These are phyloP conservation scores for Lachnellula occidentalis DNA, from an alignment of 2,329 filamentous ascomycete species.

Conservation along the genomic window DNA sequence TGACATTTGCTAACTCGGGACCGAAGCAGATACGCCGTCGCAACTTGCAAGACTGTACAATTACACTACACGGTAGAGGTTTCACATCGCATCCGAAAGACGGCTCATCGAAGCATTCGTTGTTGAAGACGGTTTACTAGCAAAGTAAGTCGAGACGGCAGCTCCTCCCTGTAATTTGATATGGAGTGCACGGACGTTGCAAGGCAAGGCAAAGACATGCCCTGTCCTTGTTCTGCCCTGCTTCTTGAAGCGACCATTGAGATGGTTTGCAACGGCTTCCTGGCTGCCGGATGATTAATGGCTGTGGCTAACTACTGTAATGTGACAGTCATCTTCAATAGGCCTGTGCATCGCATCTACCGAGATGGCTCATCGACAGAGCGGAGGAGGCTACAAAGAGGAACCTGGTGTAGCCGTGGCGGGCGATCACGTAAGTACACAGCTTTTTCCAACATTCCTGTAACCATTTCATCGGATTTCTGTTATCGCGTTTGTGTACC, in stretches of 20 bases:
- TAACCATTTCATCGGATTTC: conserved; percentile 9
- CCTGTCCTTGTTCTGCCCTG: conserved; percentile 14
- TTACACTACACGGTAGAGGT: conserved; percentile 17
- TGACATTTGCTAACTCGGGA: conserved; percentile 15
- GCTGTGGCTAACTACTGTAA: conserved; percentile 22
- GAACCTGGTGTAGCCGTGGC: conserved; percentile 33
- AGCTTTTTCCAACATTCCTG: conserved; percentile 9
- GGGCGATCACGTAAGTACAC: conserved; percentile 41
- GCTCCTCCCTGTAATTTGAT: conserved; percentile 13
- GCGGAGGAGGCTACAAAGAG: conserved; percentile 39
- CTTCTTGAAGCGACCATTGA: conserved; percentile 11
- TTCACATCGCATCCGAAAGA: conserved; percentile 17
- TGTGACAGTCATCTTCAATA: conserved; percentile 10
- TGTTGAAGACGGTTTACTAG: conserved; percentile 8
- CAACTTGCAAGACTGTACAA: conserved; percentile 12
- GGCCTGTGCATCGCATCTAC: conserved; percentile 11
- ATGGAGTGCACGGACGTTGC: conserved; percentile 24
- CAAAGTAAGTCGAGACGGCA: conserved; percentile 22
- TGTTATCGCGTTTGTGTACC: conserved; percentile 14
- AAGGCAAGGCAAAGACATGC: conserved; percentile 1
- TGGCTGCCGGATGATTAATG: conserved; percentile 13
- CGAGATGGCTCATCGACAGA: conserved; percentile 31
- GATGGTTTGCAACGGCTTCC: conserved; percentile 12
- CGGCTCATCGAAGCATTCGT: conserved; percentile 6
- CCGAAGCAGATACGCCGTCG: conserved; percentile 16